phyloP scores from a whole-genome alignment of 768 basidiomycete species.

The Collybia mongolica region DNA sequence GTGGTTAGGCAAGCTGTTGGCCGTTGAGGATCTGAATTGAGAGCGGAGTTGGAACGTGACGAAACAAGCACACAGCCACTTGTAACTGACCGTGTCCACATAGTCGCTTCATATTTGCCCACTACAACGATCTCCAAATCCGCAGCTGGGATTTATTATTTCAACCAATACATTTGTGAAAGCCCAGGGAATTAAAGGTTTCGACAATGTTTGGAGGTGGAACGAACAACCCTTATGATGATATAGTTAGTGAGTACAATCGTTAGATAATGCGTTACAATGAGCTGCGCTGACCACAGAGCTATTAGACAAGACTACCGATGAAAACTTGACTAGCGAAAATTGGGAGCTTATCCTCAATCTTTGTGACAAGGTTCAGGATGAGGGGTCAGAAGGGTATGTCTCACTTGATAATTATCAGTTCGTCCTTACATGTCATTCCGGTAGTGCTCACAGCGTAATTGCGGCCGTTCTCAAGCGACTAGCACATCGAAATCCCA shows the following conservation, averaged over 20 bases:
- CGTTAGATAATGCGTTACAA: background rate
- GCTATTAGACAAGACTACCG: constrained; percentile 85
- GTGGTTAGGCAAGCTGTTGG: background rate
- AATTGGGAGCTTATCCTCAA: constrained; percentile 96
- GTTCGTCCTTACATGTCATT: constrained; percentile 1
- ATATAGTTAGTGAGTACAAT: constrained; percentile 75
- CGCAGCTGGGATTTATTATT: background rate
- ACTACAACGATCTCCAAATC: background rate
- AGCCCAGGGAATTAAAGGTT: constrained; percentile 8
- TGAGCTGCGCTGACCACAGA: constrained; percentile 3
- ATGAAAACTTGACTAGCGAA: constrained; percentile 92
- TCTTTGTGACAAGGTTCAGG: constrained; percentile 93
- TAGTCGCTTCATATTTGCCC: background rate
- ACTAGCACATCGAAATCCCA: constrained; percentile 90
- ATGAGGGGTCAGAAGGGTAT: constrained; percentile 86
- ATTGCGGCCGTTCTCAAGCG: constrained; percentile 87
- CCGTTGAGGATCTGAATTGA: background rate
- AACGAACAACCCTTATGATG: constrained; percentile 79
- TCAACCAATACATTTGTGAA: background rate
- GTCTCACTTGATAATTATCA: constrained; percentile 15
- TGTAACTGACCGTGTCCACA: no score
- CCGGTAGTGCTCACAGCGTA: constrained; percentile 84
- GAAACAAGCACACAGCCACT: constrained; percentile 25
- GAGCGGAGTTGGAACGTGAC: constrained; percentile 15
- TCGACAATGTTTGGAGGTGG: constrained; percentile 69